Conservation (phyloP, 2,329 filamentous ascomycete genomes). For the Aureobasidium sp. region DNA sequence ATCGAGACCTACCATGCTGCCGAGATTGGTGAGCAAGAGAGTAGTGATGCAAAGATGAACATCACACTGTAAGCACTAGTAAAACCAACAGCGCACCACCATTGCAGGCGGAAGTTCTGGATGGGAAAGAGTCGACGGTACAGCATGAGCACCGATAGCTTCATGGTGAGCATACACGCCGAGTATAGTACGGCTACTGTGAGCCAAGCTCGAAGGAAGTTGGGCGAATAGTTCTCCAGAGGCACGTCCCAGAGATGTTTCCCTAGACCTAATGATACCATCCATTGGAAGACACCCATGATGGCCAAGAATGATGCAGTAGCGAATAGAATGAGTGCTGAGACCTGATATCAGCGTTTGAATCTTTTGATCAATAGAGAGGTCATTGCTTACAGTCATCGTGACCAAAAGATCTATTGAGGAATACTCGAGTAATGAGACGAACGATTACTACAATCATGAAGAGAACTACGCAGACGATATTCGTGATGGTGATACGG, state of each 20-base stretch:
- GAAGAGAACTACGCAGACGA: conserved; percentile 7
- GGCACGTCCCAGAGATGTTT: conserved; percentile 10
- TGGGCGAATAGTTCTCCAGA: background rate
- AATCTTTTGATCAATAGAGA: too few species aligned
- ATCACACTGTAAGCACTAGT: background rate
- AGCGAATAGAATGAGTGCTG: conserved; percentile 5
- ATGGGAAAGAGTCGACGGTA: conserved; percentile 11
- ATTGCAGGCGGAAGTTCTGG: background rate
- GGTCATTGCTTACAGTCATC: conserved; percentile 12
- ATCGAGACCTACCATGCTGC: too few species aligned
- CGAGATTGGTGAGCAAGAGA: background rate
- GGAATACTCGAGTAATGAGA: conserved; percentile 1
- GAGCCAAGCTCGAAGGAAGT: conserved; percentile 1
- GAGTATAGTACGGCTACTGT: conserved; percentile 1
- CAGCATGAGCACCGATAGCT: conserved; percentile 10
- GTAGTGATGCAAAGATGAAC: conserved; percentile 6
- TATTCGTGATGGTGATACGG: conserved; percentile 7
- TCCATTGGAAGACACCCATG: conserved; percentile 10
- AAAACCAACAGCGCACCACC: conserved; percentile 3
- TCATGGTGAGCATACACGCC: conserved; percentile 17
- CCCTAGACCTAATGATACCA: conserved; percentile 2
- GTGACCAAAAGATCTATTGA: conserved; percentile 8
- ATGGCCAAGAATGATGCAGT: background rate
- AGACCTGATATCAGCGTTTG: too few species aligned
- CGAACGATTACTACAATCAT: conserved; percentile 7